Conservation (phyloP, 2,329 filamentous ascomycete genomes). For the Fusarium burgessii region DNA sequence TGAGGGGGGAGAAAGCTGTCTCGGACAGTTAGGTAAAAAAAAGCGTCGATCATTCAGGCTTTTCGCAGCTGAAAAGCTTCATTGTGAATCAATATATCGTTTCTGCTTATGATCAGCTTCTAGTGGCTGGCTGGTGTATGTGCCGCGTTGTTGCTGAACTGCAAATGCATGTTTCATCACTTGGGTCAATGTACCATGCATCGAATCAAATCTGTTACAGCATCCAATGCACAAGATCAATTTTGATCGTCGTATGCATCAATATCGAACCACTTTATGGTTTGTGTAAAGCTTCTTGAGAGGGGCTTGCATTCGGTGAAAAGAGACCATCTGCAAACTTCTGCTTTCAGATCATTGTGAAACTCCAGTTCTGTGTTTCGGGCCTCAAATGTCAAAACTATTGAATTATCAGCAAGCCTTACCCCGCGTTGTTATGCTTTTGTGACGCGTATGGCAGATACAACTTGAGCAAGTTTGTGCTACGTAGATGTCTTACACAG, state of each 20-base stretch:
- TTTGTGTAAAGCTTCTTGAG: background rate
- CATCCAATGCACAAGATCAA: background rate
- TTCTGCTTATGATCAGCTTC: background rate
- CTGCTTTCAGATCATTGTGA: no score
- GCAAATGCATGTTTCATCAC: background rate
- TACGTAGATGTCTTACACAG: background rate
- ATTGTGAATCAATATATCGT: background rate
- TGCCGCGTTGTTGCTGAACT: background rate
- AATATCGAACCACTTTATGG: no score
- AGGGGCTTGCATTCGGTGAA: background rate
- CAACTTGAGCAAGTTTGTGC: background rate
- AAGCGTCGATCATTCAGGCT: background rate
- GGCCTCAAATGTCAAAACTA: background rate
- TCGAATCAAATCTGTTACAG: background rate
- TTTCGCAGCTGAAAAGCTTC: background rate
- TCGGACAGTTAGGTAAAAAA: background rate
- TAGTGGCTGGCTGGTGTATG: no score
- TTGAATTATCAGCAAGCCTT: rapidly evolving
- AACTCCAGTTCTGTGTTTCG: no score
- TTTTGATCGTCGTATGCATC: background rate
- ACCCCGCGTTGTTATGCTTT: no score
- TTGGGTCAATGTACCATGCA: no score
- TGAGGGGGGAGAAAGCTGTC: background rate
- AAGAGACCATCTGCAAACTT: background rate
- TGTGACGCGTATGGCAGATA: no score